A percentile compares a stretch with the other conserved stretches of the same genome.
These are phyloP conservation scores for Scopulariopsis brevicaulis DNA, from an alignment of 2,329 filamentous ascomycete genomes.

Conservation along the genomic window DNA sequence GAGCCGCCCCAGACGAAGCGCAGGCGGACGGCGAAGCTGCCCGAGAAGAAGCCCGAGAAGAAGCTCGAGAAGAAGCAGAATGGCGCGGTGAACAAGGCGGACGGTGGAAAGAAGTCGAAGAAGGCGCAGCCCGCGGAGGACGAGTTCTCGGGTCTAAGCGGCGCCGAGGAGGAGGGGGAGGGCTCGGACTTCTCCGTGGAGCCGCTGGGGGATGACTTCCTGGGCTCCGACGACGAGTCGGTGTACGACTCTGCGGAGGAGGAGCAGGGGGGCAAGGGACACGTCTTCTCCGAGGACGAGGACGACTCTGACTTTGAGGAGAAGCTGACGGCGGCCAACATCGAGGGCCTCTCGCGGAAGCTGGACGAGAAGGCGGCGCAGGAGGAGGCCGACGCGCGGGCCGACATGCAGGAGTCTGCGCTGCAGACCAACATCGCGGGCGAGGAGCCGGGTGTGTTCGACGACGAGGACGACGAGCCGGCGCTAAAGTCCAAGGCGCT, in stretches of 20 bases:
- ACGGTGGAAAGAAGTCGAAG: slow-evolving; percentile 14
- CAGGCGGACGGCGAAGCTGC: slow-evolving; percentile 21
- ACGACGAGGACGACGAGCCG: slow-evolving; percentile 45
- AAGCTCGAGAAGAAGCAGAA: slow-evolving; percentile 21
- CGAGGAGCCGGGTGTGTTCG: slow-evolving; percentile 43
- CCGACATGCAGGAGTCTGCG: slow-evolving; percentile 74
- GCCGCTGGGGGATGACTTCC: slow-evolving; percentile 45
- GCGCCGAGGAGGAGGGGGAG: slow-evolving; percentile 33
- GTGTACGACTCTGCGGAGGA: slow-evolving; percentile 65
- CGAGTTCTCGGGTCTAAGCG: slow-evolving; percentile 24
- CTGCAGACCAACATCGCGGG: slow-evolving; percentile 89
- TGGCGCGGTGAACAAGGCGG: slow-evolving; percentile 11
- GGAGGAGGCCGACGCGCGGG: slow-evolving; percentile 73
- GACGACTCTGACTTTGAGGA: slow-evolving; percentile 83
- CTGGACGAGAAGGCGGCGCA: slow-evolving; percentile 67
- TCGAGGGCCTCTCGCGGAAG: slow-evolving; percentile 79
- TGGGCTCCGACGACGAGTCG: slow-evolving; percentile 38
- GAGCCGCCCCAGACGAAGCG: slow-evolving; percentile 54
- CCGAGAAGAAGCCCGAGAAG: slow-evolving; percentile 19
- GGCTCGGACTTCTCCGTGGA: slow-evolving; percentile 28
- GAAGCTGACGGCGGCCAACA: slow-evolving; percentile 88
- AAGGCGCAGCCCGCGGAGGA: slow-evolving; percentile 19
- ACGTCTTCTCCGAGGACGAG: slow-evolving; percentile 93
- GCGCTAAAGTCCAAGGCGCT: slow-evolving; percentile 49
- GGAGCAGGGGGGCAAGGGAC: slow-evolving; percentile 29